Base-by-base conservation (phyloP, 2,329 filamentous ascomycete species). In the Xylaria sp. region DNA sequence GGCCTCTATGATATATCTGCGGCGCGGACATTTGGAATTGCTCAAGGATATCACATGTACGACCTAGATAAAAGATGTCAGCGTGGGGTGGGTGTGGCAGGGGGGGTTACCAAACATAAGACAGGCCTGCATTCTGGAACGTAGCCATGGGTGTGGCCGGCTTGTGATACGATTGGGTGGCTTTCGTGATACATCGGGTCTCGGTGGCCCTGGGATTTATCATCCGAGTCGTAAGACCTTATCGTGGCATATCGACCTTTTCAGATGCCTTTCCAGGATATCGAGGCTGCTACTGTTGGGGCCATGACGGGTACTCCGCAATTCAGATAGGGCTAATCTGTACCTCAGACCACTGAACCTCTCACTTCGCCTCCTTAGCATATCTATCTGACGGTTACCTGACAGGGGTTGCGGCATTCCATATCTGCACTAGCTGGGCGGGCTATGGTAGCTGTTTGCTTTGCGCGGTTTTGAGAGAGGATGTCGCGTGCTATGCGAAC, bases 261-360 rank as follows among this genome's bases (percentile, higher is more conserved):
- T 19, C 41, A 59, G 56, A 56, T 56, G 47, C 53, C 50, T 47
- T 44, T 53, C 48, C 34, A 43, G 56, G 45, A 51, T 50, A 17
- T 42, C 42, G 50, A 52, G 34, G 49, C 39, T 55, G 37, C 41
- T n/a, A n/a, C n/a, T n/a, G 46, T 45, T 52, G 49, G 26, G 49
- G 50, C 52, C 16, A 26, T 51, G 47, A 20, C 21, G n/a, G 19
- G 21, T 44, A 44, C 22, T 44, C 18, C 24, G 26, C 43, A 45
- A 44, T 41, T 50, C 44, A 37, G 26, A 49, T 39, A 42, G 39
- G 41, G 43, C 38, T 47, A 53, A 19, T n/a, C n/a, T n/a, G n/a
- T 42, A 53, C 26, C 41, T 38, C 19, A 45, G 47, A 29, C 42
- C 41, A 50, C 49, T 53, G 46, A 43, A 46, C 22, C 54, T 42